Base-by-base conservation (phyloP, 2,329 filamentous ascomycete species). In the Exophiala spinifera region DNA sequence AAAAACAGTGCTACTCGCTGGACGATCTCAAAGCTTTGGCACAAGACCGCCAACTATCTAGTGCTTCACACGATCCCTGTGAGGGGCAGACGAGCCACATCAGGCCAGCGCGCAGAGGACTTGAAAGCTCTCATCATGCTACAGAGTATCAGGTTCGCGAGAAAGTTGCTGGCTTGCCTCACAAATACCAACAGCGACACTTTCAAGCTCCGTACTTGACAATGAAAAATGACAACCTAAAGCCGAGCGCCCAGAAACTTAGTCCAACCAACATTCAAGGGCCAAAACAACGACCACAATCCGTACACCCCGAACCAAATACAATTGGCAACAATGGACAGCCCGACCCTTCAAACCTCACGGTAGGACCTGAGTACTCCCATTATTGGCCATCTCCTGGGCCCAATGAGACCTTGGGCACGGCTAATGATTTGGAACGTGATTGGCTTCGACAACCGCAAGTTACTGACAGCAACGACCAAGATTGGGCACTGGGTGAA, bases 11-110 rank as follows among this genome's bases (percentile, higher is more conserved):
- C 43, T 54, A 51, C 37, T 59, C 60, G 2, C 46, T 62, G 25
- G 51, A 57, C n/a, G 60, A 61, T n/a, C 36, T 60, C 25, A 62
- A 59, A 25, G 33, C 21, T 28, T 47, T 55, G 15, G 51, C 57
- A 45, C 25, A n/a, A 4, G 13, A 36, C 13, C 17, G 42, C 7
- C 45, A 6, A 14, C 20, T 11, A 3, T 10, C 31, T n/a, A 46
- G 46, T 17, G 11, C 15, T 39, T 21, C 45, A 15, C 20, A 19
- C 20, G 31, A 40, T 19, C 10, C 17, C 34, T 45, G 37, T 13
- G 15, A 31, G 11, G 15, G 11, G 4, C 28, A 31, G 10, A 8
- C 6, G 8, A 10, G 28, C 28, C 28, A 10, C 8, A 11, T 10
- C 28, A 10, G 28, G 28, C 28, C 28, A 10, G 8, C 28, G 8